These are phyloP conservation scores for Cutaneotrichosporon dermatis DNA, from an alignment of 1,284 basidiomycete species.

Conservation along the genomic window DNA sequence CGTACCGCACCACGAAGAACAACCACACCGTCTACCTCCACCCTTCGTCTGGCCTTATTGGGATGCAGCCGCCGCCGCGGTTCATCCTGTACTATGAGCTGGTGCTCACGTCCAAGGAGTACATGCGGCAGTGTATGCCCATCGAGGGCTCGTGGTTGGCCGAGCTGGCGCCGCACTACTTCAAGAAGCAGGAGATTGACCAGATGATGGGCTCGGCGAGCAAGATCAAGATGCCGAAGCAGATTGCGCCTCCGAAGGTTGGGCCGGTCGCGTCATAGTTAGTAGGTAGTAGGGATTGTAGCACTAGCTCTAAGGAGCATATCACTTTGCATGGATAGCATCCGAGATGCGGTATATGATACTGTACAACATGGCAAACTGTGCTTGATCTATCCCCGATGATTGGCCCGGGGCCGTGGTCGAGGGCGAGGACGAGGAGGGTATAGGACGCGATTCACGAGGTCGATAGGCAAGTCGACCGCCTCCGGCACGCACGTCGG, in stretches of 20 bases:
- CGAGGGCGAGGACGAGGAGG: conserved; percentile 12
- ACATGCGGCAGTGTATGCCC: conserved; percentile 86
- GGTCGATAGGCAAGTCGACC: conserved; percentile 74
- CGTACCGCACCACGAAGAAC: conserved; percentile 90
- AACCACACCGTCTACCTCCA: conserved; percentile 95
- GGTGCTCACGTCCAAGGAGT: conserved; percentile 57
- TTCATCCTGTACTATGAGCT: conserved; percentile 88
- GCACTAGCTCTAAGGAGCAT: not conserved
- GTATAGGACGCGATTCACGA: conserved; percentile 70
- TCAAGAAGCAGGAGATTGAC: conserved; percentile 81
- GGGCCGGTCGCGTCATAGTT: conserved; percentile 27
- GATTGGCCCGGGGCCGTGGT: too few relatives aligned
- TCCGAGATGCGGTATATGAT: not conserved
- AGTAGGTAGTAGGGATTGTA: not conserved
- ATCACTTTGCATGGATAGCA: conserved; percentile 4
- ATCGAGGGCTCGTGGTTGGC: conserved; percentile 91
- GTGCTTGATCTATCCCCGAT: not conserved
- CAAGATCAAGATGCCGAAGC: conserved; percentile 80
- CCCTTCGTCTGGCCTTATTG: conserved; percentile 90
- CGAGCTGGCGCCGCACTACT: conserved; percentile 93
- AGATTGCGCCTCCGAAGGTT: conserved; percentile 28
- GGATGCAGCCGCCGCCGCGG: conserved; percentile 87
- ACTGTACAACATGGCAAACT: not conserved
- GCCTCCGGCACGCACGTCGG: conserved; percentile 58
- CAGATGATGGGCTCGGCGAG: conserved; percentile 68